These are phyloP conservation scores for Backusella morwellensis DNA, from an alignment of 192 early-diverging fungal species.

Conservation along the genomic window DNA sequence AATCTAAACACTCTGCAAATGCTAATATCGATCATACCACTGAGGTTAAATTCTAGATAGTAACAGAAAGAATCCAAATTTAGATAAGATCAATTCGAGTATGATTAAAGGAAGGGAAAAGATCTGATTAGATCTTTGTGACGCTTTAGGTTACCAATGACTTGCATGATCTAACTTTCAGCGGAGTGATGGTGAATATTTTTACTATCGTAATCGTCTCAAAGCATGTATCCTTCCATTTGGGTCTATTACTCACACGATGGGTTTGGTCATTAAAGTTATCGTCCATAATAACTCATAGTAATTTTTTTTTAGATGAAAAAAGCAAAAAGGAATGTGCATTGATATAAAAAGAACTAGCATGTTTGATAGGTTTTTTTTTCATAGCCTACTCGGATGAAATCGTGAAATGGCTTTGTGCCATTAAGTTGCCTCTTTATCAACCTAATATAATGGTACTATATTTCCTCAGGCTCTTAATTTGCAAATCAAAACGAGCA, in stretches of 20 bases:
- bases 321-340: not conserved
- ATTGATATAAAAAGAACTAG: not conserved
- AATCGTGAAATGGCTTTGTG: too few relatives aligned
- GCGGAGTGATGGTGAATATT: not conserved
- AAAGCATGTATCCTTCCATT: not conserved
- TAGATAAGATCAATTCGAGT: not conserved
- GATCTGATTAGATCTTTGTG: not conserved
- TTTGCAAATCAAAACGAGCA: too few relatives aligned
- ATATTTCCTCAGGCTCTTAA: too few relatives aligned
- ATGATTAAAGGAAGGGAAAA: not conserved
- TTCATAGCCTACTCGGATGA: not conserved
- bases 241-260: not conserved
- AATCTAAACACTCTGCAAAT: too few relatives aligned
- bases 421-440: too few relatives aligned
- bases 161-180: not conserved
- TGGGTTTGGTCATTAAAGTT: not conserved
- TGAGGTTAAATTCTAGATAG: not conserved
- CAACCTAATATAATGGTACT: too few relatives aligned
- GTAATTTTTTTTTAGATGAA: not conserved
- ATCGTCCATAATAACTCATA: not conserved
- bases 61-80: not conserved
- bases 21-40: not conserved
- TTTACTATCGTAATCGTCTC: not conserved
- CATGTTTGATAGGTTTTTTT: not conserved
- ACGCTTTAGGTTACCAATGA: not conserved